Base-by-base conservation (phyloP, 2,329 filamentous ascomycete genomes). In the Daldinia sp. region DNA sequence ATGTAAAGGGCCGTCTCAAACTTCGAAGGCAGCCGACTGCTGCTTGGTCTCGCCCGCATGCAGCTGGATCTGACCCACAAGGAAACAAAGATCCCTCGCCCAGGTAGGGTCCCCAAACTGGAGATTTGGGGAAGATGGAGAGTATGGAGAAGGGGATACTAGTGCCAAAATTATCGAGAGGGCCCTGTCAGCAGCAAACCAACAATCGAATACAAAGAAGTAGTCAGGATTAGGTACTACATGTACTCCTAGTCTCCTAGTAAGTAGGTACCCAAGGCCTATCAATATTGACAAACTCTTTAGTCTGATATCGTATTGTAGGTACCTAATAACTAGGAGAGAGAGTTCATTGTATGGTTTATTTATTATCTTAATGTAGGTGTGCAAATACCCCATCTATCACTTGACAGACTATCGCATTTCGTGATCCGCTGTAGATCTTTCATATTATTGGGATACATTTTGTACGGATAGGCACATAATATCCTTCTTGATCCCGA, bases 1-100 rank as follows among this genome's bases (percentile, higher is more conserved):
- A 69, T 71, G 10, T 54, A 77, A 76, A 77, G 74, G 74, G 72
- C 75, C 76, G 73, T 77, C 74, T 77, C 67, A 44, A 67, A 53
- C 68, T 53, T 64, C 54, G 68, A 69, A 61, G 72, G 61, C 18
- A 67, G 65, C 66, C 56, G 57, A 72, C 70, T 72, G 67, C 67
- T 76, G 70, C 72, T 73, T 69, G 69, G 73, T 74, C 71, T 75
- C 74, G 73, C 73, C 73, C 71, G 75, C 69, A 71, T 73, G 74
- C 68, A 65, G 67, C 60, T 65, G 20, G 65, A 70, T 63, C 68
- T 55, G 65, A 68, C 63, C 72, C 74, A 74, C 70, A 70, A 54
- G 64, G 60, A 57, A 61, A 65, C 63, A 71, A 67, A 68, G 68
- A 69, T 69, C 64, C 70, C 66, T 51, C 51, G 63, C 26, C 57